A percentile compares a stretch with the other conserved stretches of the same genome.
phyloP scores from a whole-genome alignment of 2,329 filamentous ascomycete species.

The Fusarium graminum region DNA sequence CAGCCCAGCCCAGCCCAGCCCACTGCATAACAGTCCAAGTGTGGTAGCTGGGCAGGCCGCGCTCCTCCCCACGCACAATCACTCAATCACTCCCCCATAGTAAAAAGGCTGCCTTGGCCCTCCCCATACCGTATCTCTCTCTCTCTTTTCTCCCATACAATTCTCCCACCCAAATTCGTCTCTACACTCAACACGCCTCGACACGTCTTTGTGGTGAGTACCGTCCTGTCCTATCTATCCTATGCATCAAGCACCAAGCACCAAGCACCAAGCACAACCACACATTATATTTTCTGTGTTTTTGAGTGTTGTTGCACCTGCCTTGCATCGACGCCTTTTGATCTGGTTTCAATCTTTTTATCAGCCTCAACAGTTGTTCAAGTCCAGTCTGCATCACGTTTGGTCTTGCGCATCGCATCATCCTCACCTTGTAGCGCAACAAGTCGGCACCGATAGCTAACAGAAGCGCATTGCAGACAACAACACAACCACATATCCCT shows the following conservation, averaged over 20 bases:
- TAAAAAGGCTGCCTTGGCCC: conserved; percentile 72
- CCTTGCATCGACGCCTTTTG: conserved; percentile 29
- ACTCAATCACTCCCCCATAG: conserved; percentile 75
- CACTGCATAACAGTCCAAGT: conserved; percentile 46
- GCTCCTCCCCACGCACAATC: conserved; percentile 64
- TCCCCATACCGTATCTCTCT: conserved; percentile 67
- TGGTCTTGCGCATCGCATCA: conserved; percentile 39
- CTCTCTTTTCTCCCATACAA: conserved; percentile 73
- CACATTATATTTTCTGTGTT: conserved; percentile 51
- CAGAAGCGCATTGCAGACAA: conserved; percentile 51
- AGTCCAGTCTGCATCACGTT: conserved; percentile 40
- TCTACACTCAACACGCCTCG: conserved; percentile 59
- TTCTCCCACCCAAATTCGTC: conserved; percentile 65
- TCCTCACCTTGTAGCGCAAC: conserved; percentile 34
- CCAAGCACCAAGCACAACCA: conserved; percentile 50
- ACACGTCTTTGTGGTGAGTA: conserved; percentile 65
- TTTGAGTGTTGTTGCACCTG: conserved; percentile 37
- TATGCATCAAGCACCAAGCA: conserved; percentile 47
- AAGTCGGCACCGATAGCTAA: conserved; percentile 44
- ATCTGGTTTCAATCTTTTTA: conserved; percentile 36
- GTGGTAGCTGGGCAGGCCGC: conserved; percentile 49
- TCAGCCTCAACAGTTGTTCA: conserved; percentile 41
- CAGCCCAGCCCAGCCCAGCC: conserved; percentile 33
- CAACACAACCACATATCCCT: conserved; percentile 34
- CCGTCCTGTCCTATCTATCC: conserved; percentile 46